Base-by-base conservation (phyloP, 345 rosid species). In the Pistacia vera region DNA sequence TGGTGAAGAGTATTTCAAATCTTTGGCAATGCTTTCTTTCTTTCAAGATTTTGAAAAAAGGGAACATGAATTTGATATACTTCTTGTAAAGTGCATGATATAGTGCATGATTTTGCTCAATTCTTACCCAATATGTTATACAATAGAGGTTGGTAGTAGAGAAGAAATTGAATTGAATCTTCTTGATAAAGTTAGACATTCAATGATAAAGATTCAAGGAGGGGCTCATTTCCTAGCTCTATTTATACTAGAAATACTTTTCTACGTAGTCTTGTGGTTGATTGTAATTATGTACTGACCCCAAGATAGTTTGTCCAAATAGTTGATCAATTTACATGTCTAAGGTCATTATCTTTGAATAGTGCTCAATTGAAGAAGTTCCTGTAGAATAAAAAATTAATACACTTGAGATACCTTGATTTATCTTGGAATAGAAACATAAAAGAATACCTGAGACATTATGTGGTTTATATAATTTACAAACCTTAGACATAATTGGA, bases 371-470 rank as follows among this genome's bases (percentile, higher is more conserved):
- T 41, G 3, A 44, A 16, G 22, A 41, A 41, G 8, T 77, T 70
- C 66, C 80, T 16, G 28, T 6, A 1, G 64, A 55, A 63, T 71
- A 10, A 63, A 66, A 68, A 51, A 58, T 54, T 70, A 59, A 28
- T 63, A 7, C 71, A 70, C 44, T 30, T 77, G 51, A 70, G 80
- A 38, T 64, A 70, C 36, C 75, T 77, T 5, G 25, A 22, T 22
- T 22, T 22, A 22, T 22, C 25, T 22, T 22, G 25, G 25, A 22
- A 22, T 22, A 22, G 25, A 22, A 22, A 22, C 25, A 22, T 22
- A 22, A 22, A 22, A 22, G 25, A 22, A 22, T 22, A 22, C 25
- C 25, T 25, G 25, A 25, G 25, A 25, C 25, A 25, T 25, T 25
- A 0, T 25, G 25, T 0, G 25, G 25, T 0, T 25, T 25, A 25